These are phyloP conservation scores for Jaminaea rosea DNA, from an alignment of 1,284 basidiomycete genomes.

Conservation along the genomic window DNA sequence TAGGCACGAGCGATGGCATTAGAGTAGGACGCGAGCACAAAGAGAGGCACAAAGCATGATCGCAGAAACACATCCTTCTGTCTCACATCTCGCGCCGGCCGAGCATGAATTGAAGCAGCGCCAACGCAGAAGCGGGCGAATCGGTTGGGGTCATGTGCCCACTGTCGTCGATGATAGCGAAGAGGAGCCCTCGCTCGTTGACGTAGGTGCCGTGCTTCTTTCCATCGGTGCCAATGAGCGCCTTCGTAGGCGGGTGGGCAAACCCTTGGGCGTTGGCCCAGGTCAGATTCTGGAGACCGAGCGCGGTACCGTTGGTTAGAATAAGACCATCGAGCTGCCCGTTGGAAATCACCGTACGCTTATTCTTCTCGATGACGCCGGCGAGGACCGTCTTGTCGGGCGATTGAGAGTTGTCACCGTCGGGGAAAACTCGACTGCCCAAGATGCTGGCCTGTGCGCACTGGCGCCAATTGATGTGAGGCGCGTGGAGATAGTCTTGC, in stretches of 20 bases:
- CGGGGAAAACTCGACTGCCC: slow-evolving; percentile 10
- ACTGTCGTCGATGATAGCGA: neutral
- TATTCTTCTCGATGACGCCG: slow-evolving; percentile 24
- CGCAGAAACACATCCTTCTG: too few species aligned
- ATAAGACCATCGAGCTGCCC: slow-evolving; percentile 3
- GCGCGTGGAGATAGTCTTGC: slow-evolving; percentile 31
- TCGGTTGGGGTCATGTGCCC: neutral
- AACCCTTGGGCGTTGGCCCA: slow-evolving; percentile 3
- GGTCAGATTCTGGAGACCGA: slow-evolving; percentile 5
- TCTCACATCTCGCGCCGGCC: too few species aligned
- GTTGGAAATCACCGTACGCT: slow-evolving; percentile 10
- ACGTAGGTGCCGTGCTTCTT: neutral
- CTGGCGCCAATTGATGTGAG: slow-evolving; percentile 4
- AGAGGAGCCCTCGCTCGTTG: slow-evolving; percentile 1
- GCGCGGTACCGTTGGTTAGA: slow-evolving; percentile 1
- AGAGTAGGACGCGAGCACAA: too few species aligned
- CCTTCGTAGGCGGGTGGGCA: neutral
- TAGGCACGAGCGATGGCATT: too few species aligned
- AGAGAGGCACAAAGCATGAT: too few species aligned
- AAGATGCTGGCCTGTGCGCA: neutral
- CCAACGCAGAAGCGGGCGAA: too few species aligned
- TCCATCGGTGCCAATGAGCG: neutral
- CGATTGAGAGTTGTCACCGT: slow-evolving; percentile 1
- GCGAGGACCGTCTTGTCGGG: slow-evolving; percentile 13
- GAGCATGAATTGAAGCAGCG: too few species aligned